Base-by-base conservation (phyloP, 352 stramenopile genomes). In the Globisporangium yorkense region DNA sequence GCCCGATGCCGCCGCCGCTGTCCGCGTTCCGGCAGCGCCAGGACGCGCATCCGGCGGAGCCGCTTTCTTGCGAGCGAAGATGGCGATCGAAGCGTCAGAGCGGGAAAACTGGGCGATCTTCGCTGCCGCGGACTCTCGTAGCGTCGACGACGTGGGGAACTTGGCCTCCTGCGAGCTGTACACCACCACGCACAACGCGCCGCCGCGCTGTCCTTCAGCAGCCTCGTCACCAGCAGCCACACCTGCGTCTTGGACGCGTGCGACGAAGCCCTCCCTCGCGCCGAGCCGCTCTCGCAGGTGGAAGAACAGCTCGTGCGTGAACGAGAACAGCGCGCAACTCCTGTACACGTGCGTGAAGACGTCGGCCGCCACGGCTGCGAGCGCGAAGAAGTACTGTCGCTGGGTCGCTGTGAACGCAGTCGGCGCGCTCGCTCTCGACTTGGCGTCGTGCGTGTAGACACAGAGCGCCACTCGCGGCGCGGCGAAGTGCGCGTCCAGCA, bases 291-390 rank as follows among this genome's bases (percentile, higher is more conserved):
- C 80, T 31, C 78, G 71, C 2, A 83, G 46, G 10, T 68, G 50
- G 39, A 80, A 75, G 9, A 81, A 60, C 18, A 73, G 51, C 51
- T 90, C 80, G 7, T 70, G 29, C 0, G 60, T 50, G 45, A 82
- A 71, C 0, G 74, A 85, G 50, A 83, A 65, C 8, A 91, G 58
- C 4, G 81, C 75, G 56, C 74, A 87, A 4, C 71, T 63, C 10
- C 74, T 72, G 47, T 82, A 86, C 0, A 88, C 80, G 12, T 83
- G 56, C 1, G 52, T 58, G 49, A 81, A 90, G 0, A 86, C 74
- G 16, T 81, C 71, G 3, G 64, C 48, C 0, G 65, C 80, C 1
- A 88, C 75, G 5, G 72, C 71, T 9, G 80, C 54, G 35, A 87
- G 69, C 1, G 73, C 69, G 12, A 73, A 76, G 29, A 93, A 89